Evolutionary conservation across 73 alveolate species (phyloP), one percentile per base, ranked within the genome.

Genomic region (Symbiodinium natans): DNA sequence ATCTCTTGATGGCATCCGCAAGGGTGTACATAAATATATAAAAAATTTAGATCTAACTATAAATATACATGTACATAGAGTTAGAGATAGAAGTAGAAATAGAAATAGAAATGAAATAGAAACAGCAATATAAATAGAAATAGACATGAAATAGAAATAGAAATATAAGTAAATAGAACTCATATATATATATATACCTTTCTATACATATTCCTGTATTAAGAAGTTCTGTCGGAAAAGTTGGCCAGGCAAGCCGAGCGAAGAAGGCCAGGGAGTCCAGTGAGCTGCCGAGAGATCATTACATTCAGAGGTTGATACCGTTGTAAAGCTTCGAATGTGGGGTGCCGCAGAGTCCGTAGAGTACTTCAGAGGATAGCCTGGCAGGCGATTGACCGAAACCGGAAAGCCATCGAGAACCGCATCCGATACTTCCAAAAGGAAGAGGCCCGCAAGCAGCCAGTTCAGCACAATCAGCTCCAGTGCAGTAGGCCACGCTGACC

Each of bases 371-470:
- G 17, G 23, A 48, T 48, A 17, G 17, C 8, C 17, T 48, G n/a
- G 46, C 46, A 90, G 98, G 98, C 98, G 33, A 80, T 92, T 83
- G 98, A 92, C 31, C 52, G 84, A 54, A 92, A 92, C 48, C 98
- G 90, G 46, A 92, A 92, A 52, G 98, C 98, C 92, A 92, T 92
- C 39, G 98, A 92, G 59, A 92, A 77, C 68, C 90, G 98, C 84
- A 92, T 92, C 86, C 92, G 98, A 34, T 92, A 77, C 92, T 92
- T 92, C 98, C 98, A 92, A 77, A 74, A 80, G 98, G 98, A 92
- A 92, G 98, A 92, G 92, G 97, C 88, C 77, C 86, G 46, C 23
- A 17, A n/a, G n/a, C n/a, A n/a, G n/a, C n/a, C n/a, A n/a, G n/a
- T n/a, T n/a, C n/a, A n/a, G n/a, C n/a, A n/a, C n/a, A n/a, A n/a